Evolutionary conservation across 2,329 filamentous ascomycete genomes (phyloP).

Genomic region (Colletotrichum caudatum): DNA sequence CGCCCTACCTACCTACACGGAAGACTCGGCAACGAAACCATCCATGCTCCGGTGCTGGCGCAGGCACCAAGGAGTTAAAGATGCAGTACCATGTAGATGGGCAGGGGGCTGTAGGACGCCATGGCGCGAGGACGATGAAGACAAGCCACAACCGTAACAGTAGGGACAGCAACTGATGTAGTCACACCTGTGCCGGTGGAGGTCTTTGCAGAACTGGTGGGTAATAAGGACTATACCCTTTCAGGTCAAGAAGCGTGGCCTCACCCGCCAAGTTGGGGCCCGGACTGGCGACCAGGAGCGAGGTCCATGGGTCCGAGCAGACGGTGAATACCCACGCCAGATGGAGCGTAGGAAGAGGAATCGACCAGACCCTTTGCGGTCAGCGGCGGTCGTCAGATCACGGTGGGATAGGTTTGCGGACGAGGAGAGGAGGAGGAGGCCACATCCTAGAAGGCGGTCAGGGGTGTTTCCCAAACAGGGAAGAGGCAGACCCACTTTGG

Average conservation of each 20-base stretch:
- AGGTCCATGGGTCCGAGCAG: conserved; percentile 21
- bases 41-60: conserved; percentile 3
- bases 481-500: not conserved
- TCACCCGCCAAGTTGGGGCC: conserved; percentile 20
- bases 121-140: conserved; percentile 14
- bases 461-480: conserved; percentile 13
- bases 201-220: not conserved
- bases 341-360: conserved; percentile 2
- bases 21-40: conserved; percentile 19
- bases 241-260: conserved; percentile 24
- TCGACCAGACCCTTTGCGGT: not conserved
- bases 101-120: conserved; percentile 18
- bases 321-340: not conserved
- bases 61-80: conserved; percentile 8
- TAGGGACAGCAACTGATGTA: not conserved
- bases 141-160: conserved; percentile 16
- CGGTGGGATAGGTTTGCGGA: conserved; percentile 5
- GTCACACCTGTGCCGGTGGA: conserved; percentile 19
- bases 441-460: conserved; percentile 1
- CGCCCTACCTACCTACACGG: not conserved
- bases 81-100: not conserved
- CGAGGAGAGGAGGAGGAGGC: not conserved
- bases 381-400: conserved; percentile 27
- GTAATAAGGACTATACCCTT: conserved; percentile 1
- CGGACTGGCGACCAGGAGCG: conserved; percentile 10